These are phyloP conservation scores for Diphasiastrum complanatum DNA, from an alignment of 83 land plant genomes.

Conservation along the genomic window DNA sequence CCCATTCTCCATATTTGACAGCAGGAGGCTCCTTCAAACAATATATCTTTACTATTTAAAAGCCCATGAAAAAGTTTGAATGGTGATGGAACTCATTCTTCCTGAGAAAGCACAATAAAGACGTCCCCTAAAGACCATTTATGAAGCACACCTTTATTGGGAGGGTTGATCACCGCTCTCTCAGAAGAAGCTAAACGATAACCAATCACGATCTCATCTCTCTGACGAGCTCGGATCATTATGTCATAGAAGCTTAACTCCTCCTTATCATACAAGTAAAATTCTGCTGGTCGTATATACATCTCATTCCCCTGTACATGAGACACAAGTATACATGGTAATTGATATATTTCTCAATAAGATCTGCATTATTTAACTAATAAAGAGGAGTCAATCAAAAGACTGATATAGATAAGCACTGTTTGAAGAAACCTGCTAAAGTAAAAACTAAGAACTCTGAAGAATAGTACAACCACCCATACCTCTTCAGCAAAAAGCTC, in stretches of 20 bases:
- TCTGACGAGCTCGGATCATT: conserved; percentile 19
- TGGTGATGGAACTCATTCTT: conserved; percentile 6
- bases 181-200: conserved; percentile 8
- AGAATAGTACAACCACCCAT: neutral
- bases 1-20: no score
- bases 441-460: neutral
- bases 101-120: conserved; percentile 18
- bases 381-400: neutral
- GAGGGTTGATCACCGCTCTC: conserved; percentile 15
- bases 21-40: no score
- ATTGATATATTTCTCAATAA: no score
- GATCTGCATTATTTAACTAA: neutral
- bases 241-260: conserved; percentile 25
- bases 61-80: no score
- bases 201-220: conserved; percentile 24
- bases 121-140: conserved; percentile 21
- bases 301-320: conserved; percentile 17
- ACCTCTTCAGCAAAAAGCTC: conserved; percentile 83
- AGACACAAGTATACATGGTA: neutral
- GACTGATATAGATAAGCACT: neutral
- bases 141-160: conserved; percentile 2
- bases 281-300: conserved; percentile 15
- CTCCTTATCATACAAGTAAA: conserved; percentile 20
- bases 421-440: neutral
- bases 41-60: no score